phyloP scores from a whole-genome alignment of 495 filamentous ascomycete species.

The Penicillium alfredii region DNA sequence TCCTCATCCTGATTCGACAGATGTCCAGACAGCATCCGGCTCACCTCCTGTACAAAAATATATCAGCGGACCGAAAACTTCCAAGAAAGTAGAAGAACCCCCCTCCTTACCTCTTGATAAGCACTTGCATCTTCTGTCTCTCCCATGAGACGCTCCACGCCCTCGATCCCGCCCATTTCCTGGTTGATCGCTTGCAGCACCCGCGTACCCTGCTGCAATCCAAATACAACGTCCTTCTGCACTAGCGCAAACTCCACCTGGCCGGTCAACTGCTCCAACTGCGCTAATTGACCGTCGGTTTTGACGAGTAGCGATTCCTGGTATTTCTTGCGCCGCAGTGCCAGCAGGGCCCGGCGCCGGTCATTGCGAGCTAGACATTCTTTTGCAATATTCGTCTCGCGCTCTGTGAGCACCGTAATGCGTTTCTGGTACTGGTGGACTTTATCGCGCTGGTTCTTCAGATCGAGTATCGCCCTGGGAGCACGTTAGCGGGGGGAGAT shows the following conservation, averaged over 20 bases:
- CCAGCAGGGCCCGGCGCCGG: slow-evolving; percentile 75
- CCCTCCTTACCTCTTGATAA: slow-evolving; percentile 66
- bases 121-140: slow-evolving; percentile 82
- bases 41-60: slow-evolving; percentile 60
- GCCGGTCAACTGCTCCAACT: slow-evolving; percentile 75
- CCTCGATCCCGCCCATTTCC: slow-evolving; percentile 93
- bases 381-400: slow-evolving; percentile 77
- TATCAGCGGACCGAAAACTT: slow-evolving; percentile 7
- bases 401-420: slow-evolving; percentile 74
- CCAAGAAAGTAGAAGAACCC: neutral
- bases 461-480: slow-evolving; percentile 81
- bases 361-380: slow-evolving; percentile 71
- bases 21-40: slow-evolving; percentile 77
- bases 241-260: slow-evolving; percentile 91
- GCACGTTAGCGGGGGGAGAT: slow-evolving; percentile 4
- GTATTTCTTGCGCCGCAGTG: slow-evolving; percentile 92
- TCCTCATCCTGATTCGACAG: slow-evolving; percentile 94
- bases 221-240: slow-evolving; percentile 90
- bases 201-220: slow-evolving; percentile 83
- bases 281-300: slow-evolving; percentile 84
- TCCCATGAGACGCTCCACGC: slow-evolving; percentile 88
- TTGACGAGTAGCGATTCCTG: slow-evolving; percentile 85
- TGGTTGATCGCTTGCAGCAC: slow-evolving; percentile 85
- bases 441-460: slow-evolving; percentile 95
- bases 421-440: slow-evolving; percentile 90